These are phyloP conservation scores for Saccharomyces hybrid DNA, from an alignment of 1,139 yeast species.

Conservation along the genomic window DNA sequence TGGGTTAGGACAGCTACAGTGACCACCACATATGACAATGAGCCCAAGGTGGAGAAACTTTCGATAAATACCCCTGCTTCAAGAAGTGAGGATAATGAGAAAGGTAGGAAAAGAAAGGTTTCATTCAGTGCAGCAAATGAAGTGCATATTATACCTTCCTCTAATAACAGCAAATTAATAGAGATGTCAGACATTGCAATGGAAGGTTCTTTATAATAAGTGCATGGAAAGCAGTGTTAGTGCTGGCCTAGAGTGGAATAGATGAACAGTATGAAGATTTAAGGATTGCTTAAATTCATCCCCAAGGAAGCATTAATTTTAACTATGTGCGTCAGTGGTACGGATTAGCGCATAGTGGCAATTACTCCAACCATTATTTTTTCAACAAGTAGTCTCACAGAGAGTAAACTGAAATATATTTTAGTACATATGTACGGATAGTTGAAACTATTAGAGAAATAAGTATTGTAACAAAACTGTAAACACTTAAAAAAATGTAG, in stretches of 20 bases:
- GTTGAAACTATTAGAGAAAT: neutral
- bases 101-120: slow-evolving; percentile 20
- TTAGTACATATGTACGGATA: neutral
- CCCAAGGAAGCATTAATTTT: neutral
- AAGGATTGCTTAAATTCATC: neutral
- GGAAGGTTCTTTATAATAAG: neutral
- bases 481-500: neutral
- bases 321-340: neutral
- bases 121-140: slow-evolving; percentile 27
- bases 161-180: slow-evolving; percentile 1
- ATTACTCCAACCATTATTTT: no score
- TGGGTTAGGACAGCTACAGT: slow-evolving; percentile 90
- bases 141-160: slow-evolving; percentile 23
- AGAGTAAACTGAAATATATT: neutral
- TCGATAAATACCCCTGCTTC: neutral
- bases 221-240: neutral
- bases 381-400: neutral
- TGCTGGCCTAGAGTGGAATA: no score
- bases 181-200: slow-evolving; percentile 5
- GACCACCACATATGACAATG: neutral
- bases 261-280: neutral
- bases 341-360: no score
- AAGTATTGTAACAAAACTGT: neutral
- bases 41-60: neutral
- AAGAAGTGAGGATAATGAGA: slow-evolving; percentile 2